Percentiles rank a stretch among this genome's conserved stretches.
Conservation (phyloP, 331 rosid species). For the Prunus yedoensis region DNA sequence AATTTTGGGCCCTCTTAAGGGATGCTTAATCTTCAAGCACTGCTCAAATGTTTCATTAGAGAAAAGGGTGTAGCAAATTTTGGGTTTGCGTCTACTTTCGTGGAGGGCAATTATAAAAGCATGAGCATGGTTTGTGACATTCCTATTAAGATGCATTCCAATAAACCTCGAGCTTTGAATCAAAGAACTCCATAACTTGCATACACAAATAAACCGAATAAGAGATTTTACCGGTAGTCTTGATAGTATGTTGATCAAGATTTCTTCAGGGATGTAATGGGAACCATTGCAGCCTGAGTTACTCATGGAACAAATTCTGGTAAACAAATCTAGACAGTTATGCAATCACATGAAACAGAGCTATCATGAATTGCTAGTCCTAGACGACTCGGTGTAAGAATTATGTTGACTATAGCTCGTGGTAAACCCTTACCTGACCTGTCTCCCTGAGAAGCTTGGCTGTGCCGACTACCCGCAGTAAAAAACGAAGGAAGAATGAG, state of each 20-base stretch:
- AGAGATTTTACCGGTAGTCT: conserved; percentile 7
- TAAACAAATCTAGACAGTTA: no score
- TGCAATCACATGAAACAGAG: no score
- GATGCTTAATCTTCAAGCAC: not conserved
- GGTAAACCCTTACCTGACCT: no score
- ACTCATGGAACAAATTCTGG: not conserved
- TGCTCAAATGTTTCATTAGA: not conserved
- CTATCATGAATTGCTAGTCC: no score
- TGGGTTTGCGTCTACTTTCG: not conserved
- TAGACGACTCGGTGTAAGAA: no score
- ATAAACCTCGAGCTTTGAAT: conserved; percentile 5
- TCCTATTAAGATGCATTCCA: not conserved
- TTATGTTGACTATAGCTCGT: no score
- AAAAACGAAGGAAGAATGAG: no score
- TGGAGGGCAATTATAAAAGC: conserved; percentile 3
- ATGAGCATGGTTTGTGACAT: not conserved
- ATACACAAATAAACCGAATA: conserved; percentile 1
- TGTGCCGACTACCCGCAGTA: no score
- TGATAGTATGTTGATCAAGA: conserved; percentile 2
- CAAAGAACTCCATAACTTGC: conserved; percentile 13
- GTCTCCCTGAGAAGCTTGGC: no score
- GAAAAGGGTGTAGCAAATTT: not conserved
- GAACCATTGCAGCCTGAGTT: not conserved
- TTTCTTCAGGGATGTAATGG: not conserved
- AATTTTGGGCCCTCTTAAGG: not conserved